Evolutionary conservation across 140 eudicot species (phyloP).

Genomic region (Ambrosia hybrid): DNA sequence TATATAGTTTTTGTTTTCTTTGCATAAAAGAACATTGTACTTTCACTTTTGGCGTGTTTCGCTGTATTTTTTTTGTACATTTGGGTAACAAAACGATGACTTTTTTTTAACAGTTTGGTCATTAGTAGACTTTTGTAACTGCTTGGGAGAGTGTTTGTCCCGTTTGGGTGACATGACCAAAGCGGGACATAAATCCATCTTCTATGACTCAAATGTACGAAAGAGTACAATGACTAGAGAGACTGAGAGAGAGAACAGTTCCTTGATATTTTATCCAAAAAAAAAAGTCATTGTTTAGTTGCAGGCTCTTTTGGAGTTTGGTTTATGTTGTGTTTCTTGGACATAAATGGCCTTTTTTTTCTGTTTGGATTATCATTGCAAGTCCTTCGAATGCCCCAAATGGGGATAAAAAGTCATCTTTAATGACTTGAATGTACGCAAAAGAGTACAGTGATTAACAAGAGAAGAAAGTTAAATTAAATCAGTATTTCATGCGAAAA

Average conservation of each 20-base stretch:
- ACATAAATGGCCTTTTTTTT: too few species aligned
- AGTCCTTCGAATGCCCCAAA: background rate
- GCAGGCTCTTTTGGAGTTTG: too few species aligned
- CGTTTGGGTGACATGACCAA: background rate
- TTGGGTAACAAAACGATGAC: background rate
- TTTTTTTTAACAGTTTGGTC: too few species aligned
- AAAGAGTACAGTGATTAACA: background rate
- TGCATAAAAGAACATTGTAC: background rate
- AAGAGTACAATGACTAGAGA: too few species aligned
- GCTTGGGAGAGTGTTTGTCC: background rate
- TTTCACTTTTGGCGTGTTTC: background rate
- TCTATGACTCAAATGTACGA: too few species aligned
- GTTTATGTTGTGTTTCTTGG: too few species aligned
- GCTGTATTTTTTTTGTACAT: background rate
- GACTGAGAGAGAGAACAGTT: too few species aligned
- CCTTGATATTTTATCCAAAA: too few species aligned
- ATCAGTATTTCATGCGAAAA: background rate
- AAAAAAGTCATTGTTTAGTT: too few species aligned
- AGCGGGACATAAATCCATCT: too few species aligned
- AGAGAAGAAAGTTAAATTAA: background rate
- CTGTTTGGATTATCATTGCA: background rate
- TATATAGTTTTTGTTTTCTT: slow-evolving; percentile 15
- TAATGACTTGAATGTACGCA: background rate
- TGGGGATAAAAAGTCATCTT: background rate
- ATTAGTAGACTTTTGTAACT: background rate